phyloP scores from a whole-genome alignment of 2,329 filamentous ascomycete species.

The Macrophomina tecta region DNA sequence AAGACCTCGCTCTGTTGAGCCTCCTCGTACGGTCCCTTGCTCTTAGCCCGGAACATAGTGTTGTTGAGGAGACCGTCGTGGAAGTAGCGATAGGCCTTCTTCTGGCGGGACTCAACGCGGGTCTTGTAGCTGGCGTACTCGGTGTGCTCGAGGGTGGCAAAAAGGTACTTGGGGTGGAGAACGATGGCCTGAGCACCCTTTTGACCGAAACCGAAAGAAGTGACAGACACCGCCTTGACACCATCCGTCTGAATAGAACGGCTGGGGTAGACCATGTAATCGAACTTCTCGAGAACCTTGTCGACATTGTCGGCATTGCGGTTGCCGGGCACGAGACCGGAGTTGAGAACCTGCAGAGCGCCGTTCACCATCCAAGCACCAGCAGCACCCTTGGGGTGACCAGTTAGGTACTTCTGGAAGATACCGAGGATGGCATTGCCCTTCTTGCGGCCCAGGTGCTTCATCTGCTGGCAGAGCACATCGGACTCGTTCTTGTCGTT shows the following conservation, averaged over 20 bases:
- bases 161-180: slow-evolving; percentile 95
- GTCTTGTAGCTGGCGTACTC: slow-evolving; percentile 81
- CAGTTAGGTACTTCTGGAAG: slow-evolving; percentile 99
- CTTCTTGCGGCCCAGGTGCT: slow-evolving; percentile 92
- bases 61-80: slow-evolving; percentile 99
- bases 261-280: slow-evolving; percentile 97
- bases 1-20: slow-evolving; percentile 86
- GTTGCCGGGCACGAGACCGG: slow-evolving; percentile 92
- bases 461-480: slow-evolving; percentile 94
- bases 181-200: slow-evolving; percentile 98
- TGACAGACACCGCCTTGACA: slow-evolving; percentile 97
- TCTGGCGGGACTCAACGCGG: slow-evolving; percentile 92
- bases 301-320: slow-evolving; percentile 97
- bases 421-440: slow-evolving; percentile 95
- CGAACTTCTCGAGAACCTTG: slow-evolving; percentile 94
- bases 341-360: slow-evolving; percentile 92
- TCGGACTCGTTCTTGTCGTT: slow-evolving; percentile 99
- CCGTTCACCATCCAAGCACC: slow-evolving; percentile 99
- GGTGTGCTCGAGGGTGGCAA: slow-evolving; percentile 86
- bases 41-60: slow-evolving; percentile 95
- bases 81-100: slow-evolving; percentile 99
- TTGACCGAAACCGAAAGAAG: slow-evolving; percentile 98
- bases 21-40: slow-evolving; percentile 86
- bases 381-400: slow-evolving; percentile 98
- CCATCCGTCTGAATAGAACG: slow-evolving; percentile 96